Evolutionary conservation across 106 monocot species (phyloP).

Genomic region (Acorus calamus): DNA sequence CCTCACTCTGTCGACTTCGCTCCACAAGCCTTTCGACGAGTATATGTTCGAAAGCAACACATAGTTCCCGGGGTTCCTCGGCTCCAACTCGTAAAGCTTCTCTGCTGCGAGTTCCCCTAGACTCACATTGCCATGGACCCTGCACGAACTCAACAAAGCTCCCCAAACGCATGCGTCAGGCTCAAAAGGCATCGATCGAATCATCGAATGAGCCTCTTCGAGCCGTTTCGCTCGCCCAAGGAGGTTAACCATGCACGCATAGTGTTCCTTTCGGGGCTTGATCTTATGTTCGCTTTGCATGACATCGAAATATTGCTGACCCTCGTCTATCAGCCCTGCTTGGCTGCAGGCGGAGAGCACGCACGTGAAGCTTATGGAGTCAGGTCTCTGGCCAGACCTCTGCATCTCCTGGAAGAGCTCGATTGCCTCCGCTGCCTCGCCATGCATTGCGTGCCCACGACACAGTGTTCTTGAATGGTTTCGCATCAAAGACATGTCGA

Average conservation of each 20-base stretch:
- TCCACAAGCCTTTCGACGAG: slow-evolving; percentile 54
- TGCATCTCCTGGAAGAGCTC: slow-evolving; percentile 46
- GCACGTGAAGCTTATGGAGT: slow-evolving; percentile 61
- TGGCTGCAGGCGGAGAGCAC: slow-evolving; percentile 62
- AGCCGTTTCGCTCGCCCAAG: slow-evolving; percentile 58
- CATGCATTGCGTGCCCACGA: slow-evolving; percentile 84
- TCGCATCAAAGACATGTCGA: slow-evolving; percentile 33
- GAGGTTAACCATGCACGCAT: slow-evolving; percentile 73
- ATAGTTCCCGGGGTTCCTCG: slow-evolving; percentile 70
- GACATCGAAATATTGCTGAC: slow-evolving; percentile 38
- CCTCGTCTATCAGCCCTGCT: slow-evolving; percentile 44
- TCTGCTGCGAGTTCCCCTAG: slow-evolving; percentile 69
- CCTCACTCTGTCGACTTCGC: slow-evolving; percentile 42
- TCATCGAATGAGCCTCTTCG: slow-evolving; percentile 47
- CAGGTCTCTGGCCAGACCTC: slow-evolving; percentile 28
- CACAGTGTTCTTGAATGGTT: slow-evolving; percentile 49
- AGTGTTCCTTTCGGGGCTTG: slow-evolving; percentile 53
- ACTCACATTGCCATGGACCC: slow-evolving; percentile 41
- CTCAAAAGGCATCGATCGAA: slow-evolving; percentile 39
- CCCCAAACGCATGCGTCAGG: slow-evolving; percentile 85
- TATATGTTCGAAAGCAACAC: slow-evolving; percentile 75
- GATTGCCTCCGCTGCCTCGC: slow-evolving; percentile 42
- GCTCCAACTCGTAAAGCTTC: slow-evolving; percentile 58
- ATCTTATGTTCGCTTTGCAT: slow-evolving; percentile 45
- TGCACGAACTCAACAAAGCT: slow-evolving; percentile 64